phyloP scores from a whole-genome alignment of 306 rosid genomes.

The Canavalia ensiformis region DNA sequence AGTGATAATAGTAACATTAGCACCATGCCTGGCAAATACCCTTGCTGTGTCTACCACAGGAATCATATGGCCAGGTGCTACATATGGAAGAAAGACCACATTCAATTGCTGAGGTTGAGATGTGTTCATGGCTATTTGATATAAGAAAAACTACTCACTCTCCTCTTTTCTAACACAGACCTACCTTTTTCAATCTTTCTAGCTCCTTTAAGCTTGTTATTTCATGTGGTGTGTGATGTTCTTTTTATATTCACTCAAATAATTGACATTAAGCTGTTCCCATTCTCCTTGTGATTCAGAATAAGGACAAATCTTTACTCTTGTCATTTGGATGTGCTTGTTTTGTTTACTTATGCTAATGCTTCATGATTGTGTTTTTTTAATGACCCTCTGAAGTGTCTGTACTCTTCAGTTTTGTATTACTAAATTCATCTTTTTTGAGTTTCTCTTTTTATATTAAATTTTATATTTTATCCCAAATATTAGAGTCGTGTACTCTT shows the following conservation, averaged over 20 bases:
- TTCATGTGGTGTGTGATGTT: slow-evolving; percentile 47
- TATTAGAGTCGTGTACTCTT: too few relatives aligned
- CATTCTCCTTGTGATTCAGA: too few relatives aligned
- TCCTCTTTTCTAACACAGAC: slow-evolving; percentile 64
- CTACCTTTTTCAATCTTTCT: slow-evolving; percentile 48
- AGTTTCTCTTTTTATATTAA: too few relatives aligned
- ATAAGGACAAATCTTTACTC: too few relatives aligned
- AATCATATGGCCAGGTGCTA: slow-evolving; percentile 49
- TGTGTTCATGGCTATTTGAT: neutral
- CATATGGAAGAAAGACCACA: slow-evolving; percentile 45
- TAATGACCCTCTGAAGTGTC: too few relatives aligned
- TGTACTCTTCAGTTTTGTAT: too few relatives aligned
- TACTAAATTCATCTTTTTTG: too few relatives aligned
- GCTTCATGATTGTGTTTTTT: too few relatives aligned
- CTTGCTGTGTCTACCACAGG: slow-evolving; percentile 51
- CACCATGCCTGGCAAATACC: slow-evolving; percentile 52
- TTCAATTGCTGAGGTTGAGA: slow-evolving; percentile 18
- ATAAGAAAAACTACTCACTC: slow-evolving; percentile 49
- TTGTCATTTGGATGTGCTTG: too few relatives aligned
- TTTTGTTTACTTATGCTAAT: too few relatives aligned
- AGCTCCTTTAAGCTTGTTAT: slow-evolving; percentile 49
- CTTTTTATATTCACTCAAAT: neutral
- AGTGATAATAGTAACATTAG: slow-evolving; percentile 43
- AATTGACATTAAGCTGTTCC: too few relatives aligned
- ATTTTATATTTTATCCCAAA: too few relatives aligned